Evolutionary conservation across 1,284 basidiomycete genomes (phyloP).

Genomic region (Phlebopus sp.): DNA sequence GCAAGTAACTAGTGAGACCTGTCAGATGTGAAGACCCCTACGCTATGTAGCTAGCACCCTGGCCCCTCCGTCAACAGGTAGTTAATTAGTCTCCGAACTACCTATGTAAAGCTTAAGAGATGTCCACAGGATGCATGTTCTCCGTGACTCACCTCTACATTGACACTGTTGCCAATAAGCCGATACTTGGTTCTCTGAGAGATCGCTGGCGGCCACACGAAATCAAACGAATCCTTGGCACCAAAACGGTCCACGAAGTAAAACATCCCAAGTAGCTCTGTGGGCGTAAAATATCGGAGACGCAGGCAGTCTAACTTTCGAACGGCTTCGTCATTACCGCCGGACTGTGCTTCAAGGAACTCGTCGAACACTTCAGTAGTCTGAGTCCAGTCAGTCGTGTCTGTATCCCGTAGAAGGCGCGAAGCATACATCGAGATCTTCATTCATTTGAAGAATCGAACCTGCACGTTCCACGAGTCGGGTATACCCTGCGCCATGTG

Average conservation of each 20-base stretch:
- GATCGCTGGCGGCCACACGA: slow-evolving; percentile 58
- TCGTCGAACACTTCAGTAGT: slow-evolving; percentile 57
- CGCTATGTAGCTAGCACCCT: not conserved
- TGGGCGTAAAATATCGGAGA: slow-evolving; percentile 70
- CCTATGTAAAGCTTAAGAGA: slow-evolving; percentile 11
- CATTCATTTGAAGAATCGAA: slow-evolving; percentile 70
- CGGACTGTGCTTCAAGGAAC: slow-evolving; percentile 49
- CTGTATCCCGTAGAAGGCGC: not conserved
- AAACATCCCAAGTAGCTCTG: slow-evolving; percentile 68
- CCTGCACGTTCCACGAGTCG: slow-evolving; percentile 71
- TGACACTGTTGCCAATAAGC: slow-evolving; percentile 77
- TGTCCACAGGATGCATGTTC: not conserved
- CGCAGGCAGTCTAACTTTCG: slow-evolving; percentile 52
- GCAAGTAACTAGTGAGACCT: no score
- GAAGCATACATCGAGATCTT: slow-evolving; percentile 55
- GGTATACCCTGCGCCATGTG: slow-evolving; percentile 57
- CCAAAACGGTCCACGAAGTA: slow-evolving; percentile 41
- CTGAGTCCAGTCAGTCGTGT: slow-evolving; percentile 35
- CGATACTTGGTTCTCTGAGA: slow-evolving; percentile 68
- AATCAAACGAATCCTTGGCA: slow-evolving; percentile 24
- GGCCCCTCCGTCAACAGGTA: slow-evolving; percentile 21
- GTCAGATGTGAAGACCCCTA: no score
- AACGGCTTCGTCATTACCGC: slow-evolving; percentile 44
- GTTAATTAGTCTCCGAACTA: slow-evolving; percentile 23
- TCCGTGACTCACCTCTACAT: slow-evolving; percentile 51